Evolutionary conservation across 164 flowering plant genomes (phyloP), one percentile per base, ranked within the genome.

Genomic region (Magnolia changhungtana): DNA sequence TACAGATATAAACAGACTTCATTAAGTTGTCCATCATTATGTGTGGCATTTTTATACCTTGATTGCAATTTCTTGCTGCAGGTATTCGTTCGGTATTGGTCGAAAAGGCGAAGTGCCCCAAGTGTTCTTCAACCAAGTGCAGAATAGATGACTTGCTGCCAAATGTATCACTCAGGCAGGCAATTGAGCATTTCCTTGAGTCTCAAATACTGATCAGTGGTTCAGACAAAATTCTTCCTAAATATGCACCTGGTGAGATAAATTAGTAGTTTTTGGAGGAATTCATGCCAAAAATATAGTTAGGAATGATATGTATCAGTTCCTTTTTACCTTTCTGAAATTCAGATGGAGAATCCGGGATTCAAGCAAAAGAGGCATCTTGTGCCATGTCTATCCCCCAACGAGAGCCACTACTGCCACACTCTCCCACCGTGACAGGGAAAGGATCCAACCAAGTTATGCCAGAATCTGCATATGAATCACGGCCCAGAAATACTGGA

Each of bases 291-390:
- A 70, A 31, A 7, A 45, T 49, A 19, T 49, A 2, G 55, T 11
- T 70, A 70, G n/a, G n/a, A 70, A 49, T 70, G 24, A 70, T 70
- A 20, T 23, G 0, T 10, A 8, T 67, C 70, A 1, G 24, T 31
- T n/a, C 50, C 7, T 19, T 50, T 31, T 13, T 50, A 31, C 51
- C 27, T 68, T 77, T 55, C 24, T 49, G n/a, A 51, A 61, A 50
- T 73, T 75, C 87, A 92, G 97, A 92, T 89, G 92, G 87, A 72
- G 97, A 89, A 86, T 92, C 97, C 69, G 92, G 93, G 77, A 89
- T 90, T 76, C 92, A 90, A 72, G 92, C 66, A 14, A 85, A 81
- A 77, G 94, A 88, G 51, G 55, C 74, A 61, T 85, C 87, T 37
- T 82, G 78, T 83, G 90, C 83, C 51, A 58, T 82, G 27, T 78